Evolutionary conservation across 768 basidiomycete species (phyloP).

Genomic region (Tylopilus sp.): DNA sequence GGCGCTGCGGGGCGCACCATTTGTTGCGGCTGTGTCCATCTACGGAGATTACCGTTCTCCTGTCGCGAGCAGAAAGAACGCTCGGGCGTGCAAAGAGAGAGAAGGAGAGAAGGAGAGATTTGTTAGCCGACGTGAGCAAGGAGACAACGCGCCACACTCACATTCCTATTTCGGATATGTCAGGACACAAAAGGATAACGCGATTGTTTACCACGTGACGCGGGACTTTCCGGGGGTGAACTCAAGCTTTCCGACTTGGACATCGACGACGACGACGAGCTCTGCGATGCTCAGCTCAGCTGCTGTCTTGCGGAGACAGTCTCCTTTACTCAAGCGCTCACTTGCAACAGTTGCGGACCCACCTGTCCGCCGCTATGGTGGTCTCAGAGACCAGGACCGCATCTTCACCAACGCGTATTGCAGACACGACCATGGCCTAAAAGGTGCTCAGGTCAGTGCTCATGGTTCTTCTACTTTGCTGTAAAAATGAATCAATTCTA

Average conservation of each 20-base stretch:
- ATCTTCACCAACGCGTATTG: conserved; percentile 92
- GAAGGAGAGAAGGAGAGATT: neutral
- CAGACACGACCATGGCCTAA: conserved; percentile 87
- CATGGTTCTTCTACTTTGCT: neutral
- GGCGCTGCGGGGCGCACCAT: conserved; percentile 13
- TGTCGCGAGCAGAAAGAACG: too few species aligned
- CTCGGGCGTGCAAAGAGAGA: neutral
- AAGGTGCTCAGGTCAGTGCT: conserved; percentile 74
- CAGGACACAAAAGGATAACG: neutral
- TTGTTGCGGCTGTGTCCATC: conserved; percentile 15
- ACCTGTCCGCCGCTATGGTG: conserved; percentile 91
- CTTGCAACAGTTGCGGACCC: conserved; percentile 77
- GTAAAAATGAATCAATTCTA: conserved; percentile 26
- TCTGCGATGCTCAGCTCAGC: conserved; percentile 27
- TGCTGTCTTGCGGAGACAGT: conserved; percentile 19
- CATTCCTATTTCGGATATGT: conserved; percentile 12
- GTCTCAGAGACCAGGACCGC: conserved; percentile 90
- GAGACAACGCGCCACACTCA: conserved; percentile 9
- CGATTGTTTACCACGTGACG: conserved; percentile 9
- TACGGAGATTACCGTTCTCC: neutral
- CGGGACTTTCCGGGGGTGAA: conserved; percentile 19
- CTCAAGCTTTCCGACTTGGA: neutral
- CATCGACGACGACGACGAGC: conserved; percentile 12
- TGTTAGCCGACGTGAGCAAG: conserved; percentile 14
- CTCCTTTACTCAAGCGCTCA: conserved; percentile 16